phyloP scores from a whole-genome alignment of 2,329 filamentous ascomycete species.

The Clonostachys rosea region DNA sequence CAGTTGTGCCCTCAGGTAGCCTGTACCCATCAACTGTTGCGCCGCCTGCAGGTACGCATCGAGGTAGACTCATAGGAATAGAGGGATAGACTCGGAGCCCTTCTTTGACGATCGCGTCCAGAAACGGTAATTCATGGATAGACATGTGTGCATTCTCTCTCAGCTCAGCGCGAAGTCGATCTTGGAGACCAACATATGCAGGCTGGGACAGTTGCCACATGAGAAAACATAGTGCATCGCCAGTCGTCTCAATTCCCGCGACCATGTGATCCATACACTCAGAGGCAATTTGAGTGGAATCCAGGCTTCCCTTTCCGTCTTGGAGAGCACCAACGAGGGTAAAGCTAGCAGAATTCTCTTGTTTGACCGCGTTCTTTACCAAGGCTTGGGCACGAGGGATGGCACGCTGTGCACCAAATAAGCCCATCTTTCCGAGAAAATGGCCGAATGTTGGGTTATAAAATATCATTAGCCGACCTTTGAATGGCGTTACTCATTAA shows the following conservation, averaged over 20 bases:
- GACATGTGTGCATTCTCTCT: background rate
- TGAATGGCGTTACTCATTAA: background rate
- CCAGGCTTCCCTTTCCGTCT: constrained; percentile 13
- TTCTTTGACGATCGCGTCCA: constrained; percentile 6
- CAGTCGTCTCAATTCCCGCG: constrained; percentile 48
- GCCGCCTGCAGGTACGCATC: constrained; percentile 50
- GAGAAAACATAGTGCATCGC: constrained; percentile 63
- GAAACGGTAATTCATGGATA: constrained; percentile 29
- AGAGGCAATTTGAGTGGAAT: constrained; percentile 41
- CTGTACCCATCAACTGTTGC: constrained; percentile 49
- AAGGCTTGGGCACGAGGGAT: background rate
- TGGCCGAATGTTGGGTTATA: constrained; percentile 50
- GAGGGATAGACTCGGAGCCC: constrained; percentile 46
- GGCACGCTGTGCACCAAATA: background rate
- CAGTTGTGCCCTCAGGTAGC: constrained; percentile 48
- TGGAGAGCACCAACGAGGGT: constrained; percentile 6
- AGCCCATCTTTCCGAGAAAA: constrained; percentile 11
- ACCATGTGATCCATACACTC: constrained; percentile 49
- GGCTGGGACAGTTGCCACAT: constrained; percentile 68
- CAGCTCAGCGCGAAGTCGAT: constrained; percentile 35
- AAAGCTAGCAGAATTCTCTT: constrained; percentile 6
- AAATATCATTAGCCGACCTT: constrained; percentile 55
- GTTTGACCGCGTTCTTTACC: constrained; percentile 1
- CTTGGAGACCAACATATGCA: constrained; percentile 43
- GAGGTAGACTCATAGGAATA: constrained; percentile 63